These are phyloP conservation scores for Chytriomyces sp. DNA, from an alignment of 192 early-diverging fungal genomes.

Conservation along the genomic window DNA sequence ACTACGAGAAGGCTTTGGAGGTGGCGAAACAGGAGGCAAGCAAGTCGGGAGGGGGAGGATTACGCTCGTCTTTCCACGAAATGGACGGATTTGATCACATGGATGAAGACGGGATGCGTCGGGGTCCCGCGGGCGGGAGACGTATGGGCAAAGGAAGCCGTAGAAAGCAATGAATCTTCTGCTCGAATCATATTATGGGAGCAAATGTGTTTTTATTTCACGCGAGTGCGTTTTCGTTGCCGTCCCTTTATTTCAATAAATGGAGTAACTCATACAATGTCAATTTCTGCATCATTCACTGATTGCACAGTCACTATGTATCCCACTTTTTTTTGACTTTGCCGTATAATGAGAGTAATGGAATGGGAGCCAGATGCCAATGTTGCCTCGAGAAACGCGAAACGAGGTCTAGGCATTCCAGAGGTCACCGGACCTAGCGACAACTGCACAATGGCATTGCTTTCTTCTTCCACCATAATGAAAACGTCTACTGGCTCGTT, in stretches of 20 bases:
- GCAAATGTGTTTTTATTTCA: too few relatives aligned
- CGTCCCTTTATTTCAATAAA: too few relatives aligned
- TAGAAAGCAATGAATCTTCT: constrained; percentile 8
- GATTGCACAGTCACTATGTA: too few relatives aligned
- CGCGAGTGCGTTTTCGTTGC: too few relatives aligned
- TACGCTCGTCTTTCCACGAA: constrained; percentile 7
- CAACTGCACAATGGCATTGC: neutral
- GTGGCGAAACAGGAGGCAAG: constrained; percentile 33
- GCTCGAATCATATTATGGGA: neutral
- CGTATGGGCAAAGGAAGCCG: neutral
- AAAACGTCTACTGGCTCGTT: neutral
- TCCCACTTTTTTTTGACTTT: too few relatives aligned
- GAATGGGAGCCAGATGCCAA: too few relatives aligned
- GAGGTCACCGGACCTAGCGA: neutral
- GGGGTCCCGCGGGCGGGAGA: neutral
- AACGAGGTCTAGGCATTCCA: constrained; percentile 2
- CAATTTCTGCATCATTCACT: too few relatives aligned
- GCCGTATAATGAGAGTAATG: too few relatives aligned
- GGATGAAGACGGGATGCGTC: neutral
- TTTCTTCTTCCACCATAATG: constrained; percentile 15
- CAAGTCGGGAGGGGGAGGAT: neutral
- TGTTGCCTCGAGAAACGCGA: constrained; percentile 16
- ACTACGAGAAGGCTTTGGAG: constrained; percentile 36
- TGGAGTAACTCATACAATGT: too few relatives aligned
- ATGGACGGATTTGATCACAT: constrained; percentile 14